Percentiles rank a stretch among this genome's conserved stretches.
Evolutionary conservation across 768 basidiomycete genomes (phyloP).

Genomic region (Lactarius pseudohatsudake): DNA sequence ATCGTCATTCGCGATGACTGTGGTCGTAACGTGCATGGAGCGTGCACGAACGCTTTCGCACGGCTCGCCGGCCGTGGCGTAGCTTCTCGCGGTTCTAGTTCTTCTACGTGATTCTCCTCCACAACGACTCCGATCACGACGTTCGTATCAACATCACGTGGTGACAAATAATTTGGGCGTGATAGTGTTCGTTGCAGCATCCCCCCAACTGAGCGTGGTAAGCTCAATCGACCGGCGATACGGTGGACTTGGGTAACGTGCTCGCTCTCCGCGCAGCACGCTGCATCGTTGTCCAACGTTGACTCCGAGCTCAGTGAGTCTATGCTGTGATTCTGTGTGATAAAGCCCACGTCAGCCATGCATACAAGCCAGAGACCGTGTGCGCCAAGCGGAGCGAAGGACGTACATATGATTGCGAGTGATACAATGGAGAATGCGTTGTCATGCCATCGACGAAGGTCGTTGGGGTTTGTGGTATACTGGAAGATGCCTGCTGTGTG

Average conservation of each 20-base stretch:
- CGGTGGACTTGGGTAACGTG: slow-evolving; percentile 30
- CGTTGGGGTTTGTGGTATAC: slow-evolving; percentile 28
- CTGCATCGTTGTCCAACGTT: slow-evolving; percentile 14
- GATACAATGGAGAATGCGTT: slow-evolving; percentile 34
- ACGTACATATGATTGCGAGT: slow-evolving; percentile 30
- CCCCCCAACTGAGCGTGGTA: slow-evolving; percentile 26
- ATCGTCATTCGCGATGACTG: slow-evolving; percentile 19
- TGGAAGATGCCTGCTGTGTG: slow-evolving; percentile 16
- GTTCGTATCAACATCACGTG: slow-evolving; percentile 7
- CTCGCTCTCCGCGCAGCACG: slow-evolving; percentile 17
- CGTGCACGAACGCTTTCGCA: slow-evolving; percentile 14
- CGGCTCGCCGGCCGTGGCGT: neutral
- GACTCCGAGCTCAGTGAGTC: slow-evolving; percentile 35
- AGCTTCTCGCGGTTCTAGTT: slow-evolving; percentile 11
- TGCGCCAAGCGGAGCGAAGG: neutral
- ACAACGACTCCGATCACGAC: slow-evolving; percentile 30
- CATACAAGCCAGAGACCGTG: neutral
- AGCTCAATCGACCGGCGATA: slow-evolving; percentile 26
- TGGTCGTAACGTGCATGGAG: slow-evolving; percentile 10
- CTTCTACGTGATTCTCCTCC: slow-evolving; percentile 26
- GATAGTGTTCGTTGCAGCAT: slow-evolving; percentile 27
- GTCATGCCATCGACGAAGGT: slow-evolving; percentile 31
- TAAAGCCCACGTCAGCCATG: slow-evolving; percentile 12
- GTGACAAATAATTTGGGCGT: slow-evolving; percentile 10
- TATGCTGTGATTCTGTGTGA: slow-evolving; percentile 27